Percentiles rank a stretch among this genome's conserved stretches.
Conservation (phyloP, 768 basidiomycete species). For the Scleroderma citrinum region DNA sequence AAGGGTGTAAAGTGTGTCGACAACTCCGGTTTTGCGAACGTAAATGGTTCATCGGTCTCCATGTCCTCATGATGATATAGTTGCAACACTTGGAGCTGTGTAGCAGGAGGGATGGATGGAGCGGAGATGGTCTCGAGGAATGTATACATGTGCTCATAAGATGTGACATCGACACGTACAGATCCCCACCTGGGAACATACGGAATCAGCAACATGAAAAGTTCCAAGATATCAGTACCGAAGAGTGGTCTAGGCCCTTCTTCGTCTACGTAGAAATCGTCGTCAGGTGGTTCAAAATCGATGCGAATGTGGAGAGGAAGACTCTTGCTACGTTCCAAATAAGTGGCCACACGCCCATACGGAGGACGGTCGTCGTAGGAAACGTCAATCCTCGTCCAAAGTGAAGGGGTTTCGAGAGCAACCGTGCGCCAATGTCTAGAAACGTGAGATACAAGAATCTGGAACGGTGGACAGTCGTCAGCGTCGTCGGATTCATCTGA, state of each 20-base stretch:
- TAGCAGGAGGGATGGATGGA: constrained; percentile 37
- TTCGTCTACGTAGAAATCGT: constrained; percentile 10
- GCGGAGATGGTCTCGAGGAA: constrained; percentile 39
- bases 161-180: constrained; percentile 41
- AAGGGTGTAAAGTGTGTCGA: constrained; percentile 44
- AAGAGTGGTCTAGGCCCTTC: constrained; percentile 16
- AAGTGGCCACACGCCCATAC: constrained; percentile 38
- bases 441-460: constrained; percentile 55
- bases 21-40: constrained; percentile 18
- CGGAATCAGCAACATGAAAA: constrained; percentile 40
- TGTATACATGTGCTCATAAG: constrained; percentile 42
- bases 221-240: constrained; percentile 14
- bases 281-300: constrained; percentile 33
- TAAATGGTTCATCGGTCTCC: constrained; percentile 31
- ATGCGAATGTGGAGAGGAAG: constrained; percentile 51
- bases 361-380: constrained; percentile 27
- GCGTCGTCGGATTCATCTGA: constrained; percentile 1
- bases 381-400: constrained; percentile 47
- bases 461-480: constrained; percentile 32
- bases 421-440: constrained; percentile 54
- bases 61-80: constrained; percentile 47
- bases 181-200: constrained; percentile 49
- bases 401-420: constrained; percentile 45
- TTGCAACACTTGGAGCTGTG: constrained; percentile 46
- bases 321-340: constrained; percentile 49